Percentiles rank a stretch among this genome's conserved stretches.
Evolutionary conservation across 169 alveolate species (phyloP).

Genomic region (Babesia gibsoni): DNA sequence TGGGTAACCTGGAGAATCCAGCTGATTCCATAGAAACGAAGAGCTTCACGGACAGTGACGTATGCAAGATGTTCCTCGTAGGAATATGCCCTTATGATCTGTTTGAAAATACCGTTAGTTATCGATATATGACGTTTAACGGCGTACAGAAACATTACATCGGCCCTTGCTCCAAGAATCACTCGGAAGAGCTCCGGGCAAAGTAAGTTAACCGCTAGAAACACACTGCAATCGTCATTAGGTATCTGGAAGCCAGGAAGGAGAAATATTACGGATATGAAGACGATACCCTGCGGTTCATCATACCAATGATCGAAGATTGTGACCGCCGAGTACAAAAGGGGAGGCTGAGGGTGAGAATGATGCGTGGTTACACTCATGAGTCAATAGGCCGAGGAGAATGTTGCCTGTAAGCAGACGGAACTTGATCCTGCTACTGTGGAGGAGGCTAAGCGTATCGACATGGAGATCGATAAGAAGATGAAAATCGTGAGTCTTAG

Average conservation of each 20-base stretch:
- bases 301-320: slow-evolving; percentile 76
- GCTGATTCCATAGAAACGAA: slow-evolving; percentile 53
- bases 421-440: slow-evolving; percentile 44
- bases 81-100: slow-evolving; percentile 84
- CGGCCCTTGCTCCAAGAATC: slow-evolving; percentile 78
- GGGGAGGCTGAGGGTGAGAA: slow-evolving; percentile 63
- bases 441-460: slow-evolving; percentile 58
- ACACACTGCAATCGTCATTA: background rate
- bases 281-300: slow-evolving; percentile 66
- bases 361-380: background rate
- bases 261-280: slow-evolving; percentile 68
- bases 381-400: slow-evolving; percentile 47
- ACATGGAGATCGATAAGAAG: slow-evolving; percentile 47
- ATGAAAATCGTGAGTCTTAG: slow-evolving; percentile 39
- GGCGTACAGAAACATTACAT: slow-evolving; percentile 69
- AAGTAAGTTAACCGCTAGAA: slow-evolving; percentile 4
- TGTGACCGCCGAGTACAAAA: slow-evolving; percentile 71
- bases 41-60: slow-evolving; percentile 73
- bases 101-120: slow-evolving; percentile 79
- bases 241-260: slow-evolving; percentile 66
- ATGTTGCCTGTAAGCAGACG: slow-evolving; percentile 41
- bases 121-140: background rate
- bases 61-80: slow-evolving; percentile 75
- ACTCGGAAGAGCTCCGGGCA: slow-evolving; percentile 72
- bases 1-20: slow-evolving; percentile 80